Evolutionary conservation across 768 basidiomycete species (phyloP).

Genomic region (Phallus indusiatus): DNA sequence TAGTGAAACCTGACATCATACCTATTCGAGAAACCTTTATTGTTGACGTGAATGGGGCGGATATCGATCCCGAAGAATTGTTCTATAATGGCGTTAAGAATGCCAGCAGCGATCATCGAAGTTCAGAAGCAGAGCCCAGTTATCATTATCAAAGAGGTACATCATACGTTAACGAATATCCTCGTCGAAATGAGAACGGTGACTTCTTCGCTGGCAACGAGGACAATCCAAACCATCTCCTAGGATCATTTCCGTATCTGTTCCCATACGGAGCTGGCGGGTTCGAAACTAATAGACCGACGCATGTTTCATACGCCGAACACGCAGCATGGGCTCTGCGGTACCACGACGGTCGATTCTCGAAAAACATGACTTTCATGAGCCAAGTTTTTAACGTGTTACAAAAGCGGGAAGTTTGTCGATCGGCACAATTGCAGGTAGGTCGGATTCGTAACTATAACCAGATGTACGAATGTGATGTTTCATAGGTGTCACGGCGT

Average conservation of each 20-base stretch:
- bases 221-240: constrained; percentile 2
- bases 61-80: too few species aligned
- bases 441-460: too few species aligned
- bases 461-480: too few species aligned
- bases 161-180: constrained; percentile 16
- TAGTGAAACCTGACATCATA: too few species aligned
- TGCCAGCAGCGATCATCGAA: too few species aligned
- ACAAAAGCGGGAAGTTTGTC: not conserved
- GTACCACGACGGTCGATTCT: constrained; percentile 8
- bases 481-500: too few species aligned
- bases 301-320: constrained; percentile 2
- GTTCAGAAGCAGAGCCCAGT: too few species aligned
- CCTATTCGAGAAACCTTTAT: too few species aligned
- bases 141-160: too few species aligned
- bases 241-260: constrained; percentile 19
- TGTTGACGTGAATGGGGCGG: too few species aligned
- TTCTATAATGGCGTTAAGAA: too few species aligned
- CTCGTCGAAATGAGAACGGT: constrained; percentile 9
- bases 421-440: not conserved
- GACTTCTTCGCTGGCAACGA: too few species aligned
- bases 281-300: constrained; percentile 16
- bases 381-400: not conserved
- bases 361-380: not conserved
- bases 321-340: constrained; percentile 7
- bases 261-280: constrained; percentile 31